Conservation (phyloP, 352 stramenopile genomes). For the Pythium brachiatum region DNA sequence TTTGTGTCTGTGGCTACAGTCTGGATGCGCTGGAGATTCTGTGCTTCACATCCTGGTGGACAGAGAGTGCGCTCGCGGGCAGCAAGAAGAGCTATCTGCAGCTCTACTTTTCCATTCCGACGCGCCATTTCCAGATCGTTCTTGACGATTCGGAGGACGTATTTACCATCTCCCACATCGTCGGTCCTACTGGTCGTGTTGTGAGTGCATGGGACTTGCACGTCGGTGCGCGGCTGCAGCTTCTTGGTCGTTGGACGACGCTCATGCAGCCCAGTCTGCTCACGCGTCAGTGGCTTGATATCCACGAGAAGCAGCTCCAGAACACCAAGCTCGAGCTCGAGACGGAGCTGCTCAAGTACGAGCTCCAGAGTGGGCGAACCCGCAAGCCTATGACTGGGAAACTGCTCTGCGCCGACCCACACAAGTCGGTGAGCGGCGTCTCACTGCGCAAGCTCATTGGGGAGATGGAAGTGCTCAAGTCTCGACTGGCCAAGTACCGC, state of each 20-base stretch:
- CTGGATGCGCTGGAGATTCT: constrained; percentile 54
- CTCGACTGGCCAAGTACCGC: constrained; percentile 45
- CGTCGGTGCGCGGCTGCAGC: constrained; percentile 53
- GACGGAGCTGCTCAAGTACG: constrained; percentile 60
- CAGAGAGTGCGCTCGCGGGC: constrained; percentile 39
- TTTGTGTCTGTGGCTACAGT: no score
- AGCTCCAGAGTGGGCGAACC: constrained; percentile 34
- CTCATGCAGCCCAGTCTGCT: constrained; percentile 70
- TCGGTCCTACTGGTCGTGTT: constrained; percentile 37
- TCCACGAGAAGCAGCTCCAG: constrained; percentile 46
- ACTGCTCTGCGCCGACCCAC: constrained; percentile 54
- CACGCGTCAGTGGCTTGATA: constrained; percentile 64
- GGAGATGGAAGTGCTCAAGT: constrained; percentile 45
- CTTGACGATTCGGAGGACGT: constrained; percentile 63
- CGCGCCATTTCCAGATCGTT: constrained; percentile 60
- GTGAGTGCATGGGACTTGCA: constrained; percentile 68
- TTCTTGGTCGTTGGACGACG: constrained; percentile 66
- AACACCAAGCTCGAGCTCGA: constrained; percentile 42
- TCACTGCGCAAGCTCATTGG: constrained; percentile 49
- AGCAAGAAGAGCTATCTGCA: constrained; percentile 35
- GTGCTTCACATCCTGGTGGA: constrained; percentile 76
- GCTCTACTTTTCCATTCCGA: constrained; percentile 71
- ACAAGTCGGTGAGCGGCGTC: constrained; percentile 34
- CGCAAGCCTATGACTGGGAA: constrained; percentile 31
- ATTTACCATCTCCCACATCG: constrained; percentile 76